A percentile compares a stretch with the other conserved stretches of the same genome.
These are phyloP conservation scores for Xylariaceae sp. DNA, from an alignment of 2,329 filamentous ascomycete species.

Conservation along the genomic window DNA sequence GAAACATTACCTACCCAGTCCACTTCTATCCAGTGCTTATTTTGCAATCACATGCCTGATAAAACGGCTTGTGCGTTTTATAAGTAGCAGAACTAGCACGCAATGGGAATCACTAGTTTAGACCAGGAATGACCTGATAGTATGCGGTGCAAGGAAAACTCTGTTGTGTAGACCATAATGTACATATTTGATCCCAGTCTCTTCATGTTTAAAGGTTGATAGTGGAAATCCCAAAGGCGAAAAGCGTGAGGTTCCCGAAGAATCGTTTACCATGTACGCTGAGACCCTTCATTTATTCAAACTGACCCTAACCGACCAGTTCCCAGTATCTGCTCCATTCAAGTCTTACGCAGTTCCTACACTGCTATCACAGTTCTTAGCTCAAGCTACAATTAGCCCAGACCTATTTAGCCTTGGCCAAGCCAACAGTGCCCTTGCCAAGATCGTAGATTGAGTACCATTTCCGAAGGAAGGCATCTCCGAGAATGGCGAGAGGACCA, in stretches of 20 bases:
- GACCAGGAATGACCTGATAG: too few relatives aligned
- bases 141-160: background rate
- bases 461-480: constrained; percentile 82
- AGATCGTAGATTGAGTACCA: constrained; percentile 98
- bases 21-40: too few relatives aligned
- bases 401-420: constrained; percentile 77
- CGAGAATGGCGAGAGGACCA: constrained; percentile 92
- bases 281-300: background rate
- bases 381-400: background rate
- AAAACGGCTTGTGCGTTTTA: too few relatives aligned
- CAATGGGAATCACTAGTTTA: too few relatives aligned
- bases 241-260: too few relatives aligned
- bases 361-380: background rate
- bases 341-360: background rate
- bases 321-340: constrained; percentile 3
- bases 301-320: background rate
- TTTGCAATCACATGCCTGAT: too few relatives aligned
- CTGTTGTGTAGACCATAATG: constrained; percentile 21
- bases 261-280: too few relatives aligned
- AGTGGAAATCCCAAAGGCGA: constrained; percentile 8
- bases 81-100: too few relatives aligned
- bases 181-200: constrained; percentile 20
- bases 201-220: background rate
- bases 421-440: constrained; percentile 84
- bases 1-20: too few relatives aligned